Percentiles rank a stretch among this genome's conserved stretches.
These are phyloP conservation scores for Ophiocordyceps camponoti-leonardi DNA, from an alignment of 2,329 filamentous ascomycete species.

Conservation along the genomic window DNA sequence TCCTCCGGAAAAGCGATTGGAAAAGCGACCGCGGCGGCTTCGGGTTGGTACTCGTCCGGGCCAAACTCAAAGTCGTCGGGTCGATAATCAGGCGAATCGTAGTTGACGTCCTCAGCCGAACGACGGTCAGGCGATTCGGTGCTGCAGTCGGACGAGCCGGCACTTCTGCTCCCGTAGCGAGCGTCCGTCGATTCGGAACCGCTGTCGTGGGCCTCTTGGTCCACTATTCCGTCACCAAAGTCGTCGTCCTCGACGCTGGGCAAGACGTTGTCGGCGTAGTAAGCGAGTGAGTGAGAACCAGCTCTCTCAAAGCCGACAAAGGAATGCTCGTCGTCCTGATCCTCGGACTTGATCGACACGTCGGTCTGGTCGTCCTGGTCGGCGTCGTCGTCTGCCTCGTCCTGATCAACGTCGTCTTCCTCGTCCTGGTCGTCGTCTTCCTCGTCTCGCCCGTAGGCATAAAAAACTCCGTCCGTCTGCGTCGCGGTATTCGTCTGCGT, in stretches of 20 bases:
- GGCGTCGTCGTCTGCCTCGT: no score
- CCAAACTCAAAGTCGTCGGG: background rate
- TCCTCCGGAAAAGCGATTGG: no score
- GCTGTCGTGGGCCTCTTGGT: background rate
- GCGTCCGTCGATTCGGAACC: background rate
- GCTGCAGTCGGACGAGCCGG: background rate
- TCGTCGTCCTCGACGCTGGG: no score
- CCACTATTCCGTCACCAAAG: no score
- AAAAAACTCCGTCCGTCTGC: background rate
- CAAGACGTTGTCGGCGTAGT: no score
- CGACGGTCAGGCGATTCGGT: background rate
- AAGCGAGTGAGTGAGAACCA: background rate
- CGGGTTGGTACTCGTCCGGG: no score
- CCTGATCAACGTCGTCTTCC: no score
- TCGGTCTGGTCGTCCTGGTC: background rate
- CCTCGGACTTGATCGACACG: background rate
- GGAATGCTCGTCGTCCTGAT: background rate
- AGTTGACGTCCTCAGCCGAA: background rate
- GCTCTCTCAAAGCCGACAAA: background rate
- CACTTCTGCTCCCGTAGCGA: background rate
- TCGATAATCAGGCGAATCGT: constrained; percentile 13
- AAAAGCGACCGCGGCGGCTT: no score
- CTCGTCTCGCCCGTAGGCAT: background rate
- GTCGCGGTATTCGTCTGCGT: background rate
- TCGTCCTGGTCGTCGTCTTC: no score